Evolutionary conservation across 2,329 filamentous ascomycete genomes (phyloP).

Genomic region (Rhynchosporium agropyri): DNA sequence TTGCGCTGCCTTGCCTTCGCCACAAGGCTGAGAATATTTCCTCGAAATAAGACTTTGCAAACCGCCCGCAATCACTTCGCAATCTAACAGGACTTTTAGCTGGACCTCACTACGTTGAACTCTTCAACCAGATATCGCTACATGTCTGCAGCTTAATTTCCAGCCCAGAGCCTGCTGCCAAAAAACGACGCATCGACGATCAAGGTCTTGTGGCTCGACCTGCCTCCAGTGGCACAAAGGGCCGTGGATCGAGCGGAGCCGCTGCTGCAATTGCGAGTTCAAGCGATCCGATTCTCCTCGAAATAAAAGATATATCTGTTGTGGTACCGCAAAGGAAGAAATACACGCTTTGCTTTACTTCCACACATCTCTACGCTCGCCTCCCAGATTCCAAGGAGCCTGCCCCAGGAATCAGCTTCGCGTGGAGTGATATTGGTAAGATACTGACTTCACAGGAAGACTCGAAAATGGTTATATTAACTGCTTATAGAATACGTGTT

Average conservation of each 20-base stretch:
- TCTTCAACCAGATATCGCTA: slow-evolving; percentile 43
- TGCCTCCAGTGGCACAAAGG: slow-evolving; percentile 30
- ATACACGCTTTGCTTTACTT: slow-evolving; percentile 65
- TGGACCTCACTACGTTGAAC: slow-evolving; percentile 40
- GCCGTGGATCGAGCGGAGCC: slow-evolving; percentile 5
- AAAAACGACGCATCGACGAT: slow-evolving; percentile 41
- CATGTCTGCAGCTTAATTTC: slow-evolving; percentile 34
- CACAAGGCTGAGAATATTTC: slow-evolving; percentile 20
- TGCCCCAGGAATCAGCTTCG: slow-evolving; percentile 57
- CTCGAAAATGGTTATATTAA: background rate
- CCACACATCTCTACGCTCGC: slow-evolving; percentile 60
- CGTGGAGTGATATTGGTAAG: slow-evolving; percentile 65
- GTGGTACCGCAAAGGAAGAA: slow-evolving; percentile 70
- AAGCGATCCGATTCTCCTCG: slow-evolving; percentile 57
- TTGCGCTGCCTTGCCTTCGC: slow-evolving; percentile 5
- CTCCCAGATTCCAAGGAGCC: slow-evolving; percentile 54
- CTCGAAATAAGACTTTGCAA: slow-evolving; percentile 5
- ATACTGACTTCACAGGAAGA: background rate
- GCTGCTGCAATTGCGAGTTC: slow-evolving; percentile 37
- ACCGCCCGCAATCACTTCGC: background rate
- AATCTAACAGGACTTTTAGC: slow-evolving; percentile 25
- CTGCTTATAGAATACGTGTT: slow-evolving; percentile 58
- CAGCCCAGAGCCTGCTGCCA: slow-evolving; percentile 37
- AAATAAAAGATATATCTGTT: slow-evolving; percentile 68
- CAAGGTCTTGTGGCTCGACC: slow-evolving; percentile 32